phyloP scores from a whole-genome alignment of 148 eudicot species.

The Pharnaceum exiguum region DNA sequence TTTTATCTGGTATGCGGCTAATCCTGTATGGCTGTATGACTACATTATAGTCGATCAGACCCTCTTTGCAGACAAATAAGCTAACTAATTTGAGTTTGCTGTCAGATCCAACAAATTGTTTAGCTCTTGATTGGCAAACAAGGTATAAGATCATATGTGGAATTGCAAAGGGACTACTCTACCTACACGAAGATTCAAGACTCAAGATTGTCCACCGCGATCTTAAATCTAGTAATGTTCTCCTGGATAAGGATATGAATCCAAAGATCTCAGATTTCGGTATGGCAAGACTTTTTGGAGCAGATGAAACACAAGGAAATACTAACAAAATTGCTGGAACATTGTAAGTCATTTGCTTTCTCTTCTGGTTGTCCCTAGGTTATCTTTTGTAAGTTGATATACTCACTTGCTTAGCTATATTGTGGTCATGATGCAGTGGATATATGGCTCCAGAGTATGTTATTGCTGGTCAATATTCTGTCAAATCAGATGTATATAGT shows the following conservation, averaged over 20 bases:
- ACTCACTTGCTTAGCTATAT: neutral
- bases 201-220: slow-evolving; percentile 28
- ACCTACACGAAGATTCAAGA: slow-evolving; percentile 30
- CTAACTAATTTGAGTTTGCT: neutral
- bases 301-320: slow-evolving; percentile 25
- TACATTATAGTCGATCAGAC: neutral
- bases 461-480: slow-evolving; percentile 24
- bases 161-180: slow-evolving; percentile 27
- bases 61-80: neutral
- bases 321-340: slow-evolving; percentile 26
- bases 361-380: neutral
- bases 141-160: slow-evolving; percentile 23
- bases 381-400: neutral
- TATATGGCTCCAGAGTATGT: slow-evolving; percentile 36
- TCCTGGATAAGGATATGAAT: slow-evolving; percentile 29
- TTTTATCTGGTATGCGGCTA: slow-evolving; percentile 14
- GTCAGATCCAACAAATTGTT: slow-evolving; percentile 16
- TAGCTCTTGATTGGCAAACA: slow-evolving; percentile 21
- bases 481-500: slow-evolving; percentile 36
- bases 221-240: slow-evolving; percentile 23
- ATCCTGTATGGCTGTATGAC: neutral
- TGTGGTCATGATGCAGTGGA: slow-evolving; percentile 23
- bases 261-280: slow-evolving; percentile 34
- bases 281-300: slow-evolving; percentile 26
- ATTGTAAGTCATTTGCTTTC: slow-evolving; percentile 12